A percentile compares a stretch with the other conserved stretches of the same genome.
Evolutionary conservation across 2,329 filamentous ascomycete species (phyloP).

Genomic region (Chrysoporthe deuterocubensis): DNA sequence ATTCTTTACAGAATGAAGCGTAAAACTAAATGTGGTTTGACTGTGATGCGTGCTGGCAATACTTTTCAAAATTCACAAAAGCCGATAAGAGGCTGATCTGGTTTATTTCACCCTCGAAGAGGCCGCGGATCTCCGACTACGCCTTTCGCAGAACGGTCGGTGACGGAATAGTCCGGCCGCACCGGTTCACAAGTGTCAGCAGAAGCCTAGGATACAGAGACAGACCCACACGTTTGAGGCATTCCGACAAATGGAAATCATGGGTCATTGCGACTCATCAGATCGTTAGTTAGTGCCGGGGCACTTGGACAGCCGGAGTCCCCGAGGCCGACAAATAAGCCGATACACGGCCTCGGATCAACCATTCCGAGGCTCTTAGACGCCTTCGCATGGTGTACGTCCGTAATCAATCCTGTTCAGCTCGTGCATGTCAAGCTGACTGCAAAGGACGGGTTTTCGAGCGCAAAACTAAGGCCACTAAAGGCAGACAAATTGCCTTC

Average conservation of each 20-base stretch:
- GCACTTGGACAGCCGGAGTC: neutral
- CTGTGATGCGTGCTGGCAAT: neutral
- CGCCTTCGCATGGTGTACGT: no score
- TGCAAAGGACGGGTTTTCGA: no score
- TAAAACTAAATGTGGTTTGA: neutral
- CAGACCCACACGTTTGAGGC: neutral
- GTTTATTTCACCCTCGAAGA: neutral
- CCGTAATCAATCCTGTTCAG: no score
- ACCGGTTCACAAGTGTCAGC: neutral
- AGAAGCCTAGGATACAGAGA: neutral
- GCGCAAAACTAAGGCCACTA: no score
- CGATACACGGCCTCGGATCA: neutral
- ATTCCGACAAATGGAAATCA: neutral
- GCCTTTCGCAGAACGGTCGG: neutral
- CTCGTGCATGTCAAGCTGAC: no score
- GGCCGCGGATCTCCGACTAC: neutral
- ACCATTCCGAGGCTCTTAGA: no score
- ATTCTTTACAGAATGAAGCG: neutral
- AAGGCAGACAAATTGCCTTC: no score
- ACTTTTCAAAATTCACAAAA: neutral
- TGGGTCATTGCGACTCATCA: constrained; percentile 9
- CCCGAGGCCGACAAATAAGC: constrained; percentile 14
- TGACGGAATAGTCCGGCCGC: neutral
- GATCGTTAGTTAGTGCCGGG: neutral
- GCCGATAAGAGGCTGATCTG: neutral